A percentile compares a stretch with the other conserved stretches of the same genome.
phyloP scores from a whole-genome alignment of 305 asterid species.

The Rubia balearica region DNA sequence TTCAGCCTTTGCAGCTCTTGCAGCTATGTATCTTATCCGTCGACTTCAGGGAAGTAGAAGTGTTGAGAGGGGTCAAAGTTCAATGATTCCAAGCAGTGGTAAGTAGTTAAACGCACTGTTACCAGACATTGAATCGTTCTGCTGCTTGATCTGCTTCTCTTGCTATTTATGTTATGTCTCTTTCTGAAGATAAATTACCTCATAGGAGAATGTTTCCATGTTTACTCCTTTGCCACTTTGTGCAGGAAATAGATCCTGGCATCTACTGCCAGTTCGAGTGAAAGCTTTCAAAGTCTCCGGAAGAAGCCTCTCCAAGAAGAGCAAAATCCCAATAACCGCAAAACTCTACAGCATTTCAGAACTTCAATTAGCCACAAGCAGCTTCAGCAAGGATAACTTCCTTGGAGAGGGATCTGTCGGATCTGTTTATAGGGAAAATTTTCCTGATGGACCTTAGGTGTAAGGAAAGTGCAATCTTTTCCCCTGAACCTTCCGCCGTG shows the following conservation, averaged over 20 bases:
- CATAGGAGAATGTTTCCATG: background rate
- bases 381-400: constrained; percentile 52
- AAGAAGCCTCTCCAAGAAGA: constrained; percentile 40
- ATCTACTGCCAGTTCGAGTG: constrained; percentile 57
- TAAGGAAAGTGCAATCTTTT: no score
- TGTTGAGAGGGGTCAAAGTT: no score
- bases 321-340: constrained; percentile 39
- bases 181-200: background rate
- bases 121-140: background rate
- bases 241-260: constrained; percentile 51
- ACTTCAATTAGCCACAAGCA: constrained; percentile 77
- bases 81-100: no score
- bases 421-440: constrained; percentile 70
- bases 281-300: constrained; percentile 41
- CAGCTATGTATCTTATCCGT: no score
- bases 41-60: no score
- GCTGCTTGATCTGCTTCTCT: background rate
- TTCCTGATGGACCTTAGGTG: constrained; percentile 49
- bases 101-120: no score
- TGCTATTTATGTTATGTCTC: background rate
- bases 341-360: constrained; percentile 56
- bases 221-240: constrained; percentile 10
- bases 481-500: no score
- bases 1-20: constrained; percentile 29
- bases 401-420: constrained; percentile 92